These are phyloP conservation scores for Anthracocystis panici-leucophaei DNA, from an alignment of 1,284 basidiomycete species.

Conservation along the genomic window DNA sequence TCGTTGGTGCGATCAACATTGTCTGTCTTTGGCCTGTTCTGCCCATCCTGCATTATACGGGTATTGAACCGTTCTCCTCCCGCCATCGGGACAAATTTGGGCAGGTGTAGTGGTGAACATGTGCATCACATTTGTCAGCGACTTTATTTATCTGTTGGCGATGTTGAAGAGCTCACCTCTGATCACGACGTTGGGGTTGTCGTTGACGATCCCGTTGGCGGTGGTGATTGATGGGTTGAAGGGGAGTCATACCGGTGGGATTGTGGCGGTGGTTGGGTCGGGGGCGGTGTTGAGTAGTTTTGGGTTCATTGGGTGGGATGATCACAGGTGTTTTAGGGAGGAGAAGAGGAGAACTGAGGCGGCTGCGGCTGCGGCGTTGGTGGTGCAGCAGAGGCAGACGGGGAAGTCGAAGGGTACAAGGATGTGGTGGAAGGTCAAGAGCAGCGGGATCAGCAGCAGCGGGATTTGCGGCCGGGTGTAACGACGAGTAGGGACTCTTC, in stretches of 20 bases:
- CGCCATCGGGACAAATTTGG: constrained; percentile 76
- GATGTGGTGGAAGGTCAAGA: not conserved
- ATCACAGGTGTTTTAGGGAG: constrained; percentile 26
- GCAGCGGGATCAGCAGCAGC: not conserved
- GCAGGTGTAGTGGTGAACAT: constrained; percentile 83
- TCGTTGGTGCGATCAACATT: constrained; percentile 89
- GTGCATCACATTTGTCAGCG: constrained; percentile 71
- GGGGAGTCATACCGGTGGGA: constrained; percentile 68
- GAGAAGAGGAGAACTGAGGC: constrained; percentile 14
- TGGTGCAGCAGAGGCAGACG: not conserved
- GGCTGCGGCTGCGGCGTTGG: constrained; percentile 3
- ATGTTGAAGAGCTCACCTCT: constrained; percentile 94
- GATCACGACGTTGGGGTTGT: constrained; percentile 91
- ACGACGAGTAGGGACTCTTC: not conserved
- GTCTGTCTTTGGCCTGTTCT: constrained; percentile 84
- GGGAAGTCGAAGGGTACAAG: not conserved
- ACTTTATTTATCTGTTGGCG: constrained; percentile 72
- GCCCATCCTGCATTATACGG: constrained; percentile 81
- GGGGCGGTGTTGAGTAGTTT: constrained; percentile 59
- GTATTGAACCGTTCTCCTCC: constrained; percentile 83
- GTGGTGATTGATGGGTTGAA: constrained; percentile 82
- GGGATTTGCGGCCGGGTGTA: not conserved
- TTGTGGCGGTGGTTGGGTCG: constrained; percentile 52
- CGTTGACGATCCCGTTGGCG: constrained; percentile 92
- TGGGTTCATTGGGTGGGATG: constrained; percentile 47